Base-by-base conservation (phyloP, 2,329 filamentous ascomycete genomes). In the Fusarium sacchari region DNA sequence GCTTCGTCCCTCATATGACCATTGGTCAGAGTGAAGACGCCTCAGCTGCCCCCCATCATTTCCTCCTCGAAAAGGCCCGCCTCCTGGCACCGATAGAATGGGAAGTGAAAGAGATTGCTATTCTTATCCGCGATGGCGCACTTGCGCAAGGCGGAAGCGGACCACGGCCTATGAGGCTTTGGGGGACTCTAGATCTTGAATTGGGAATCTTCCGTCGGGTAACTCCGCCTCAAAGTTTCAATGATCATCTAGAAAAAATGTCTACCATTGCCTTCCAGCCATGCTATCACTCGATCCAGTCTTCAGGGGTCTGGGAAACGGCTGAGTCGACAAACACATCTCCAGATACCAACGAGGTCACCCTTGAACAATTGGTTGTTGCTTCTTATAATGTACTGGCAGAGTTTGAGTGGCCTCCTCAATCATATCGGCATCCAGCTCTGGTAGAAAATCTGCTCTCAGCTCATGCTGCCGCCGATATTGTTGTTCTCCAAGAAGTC, bases 401-500 rank as follows among this genome's bases (percentile, higher is more conserved):
- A 17, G 87, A 89, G 66, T 87, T 88, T 64, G 61, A 83, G 14
- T 84, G 83, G 76, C 86, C 87, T 2, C 83, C 86, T 6, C 82
- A 81, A 12, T 77, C 79, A 22, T 72, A 74, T 24, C 82, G 87
- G 36, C 84, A 88, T 64, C 78, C 84, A 5, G 73, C 84, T 13
- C 75, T 89, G 50, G 65, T 87, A 26, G 74, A 79, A 12, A 88
- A 84, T 62, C 78, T 89, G 6, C 76, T 88, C 9, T 83, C 84
- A 0, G 62, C 77, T 9, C 78, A 80, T 13, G 86, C 86, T 7
- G 65, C 76, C 2, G 82, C 87, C 13, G 87, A 89, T 63, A 79
- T 88, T 7, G 72, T 89, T 14, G 81, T 88, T 7, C 83, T 93
- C 10, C 86, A 93, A 77, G 91, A 92, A 80, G 88, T 92, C 3